These are phyloP conservation scores for Vaccinium vitisidaea DNA, from an alignment of 148 eudicot species.

Conservation along the genomic window DNA sequence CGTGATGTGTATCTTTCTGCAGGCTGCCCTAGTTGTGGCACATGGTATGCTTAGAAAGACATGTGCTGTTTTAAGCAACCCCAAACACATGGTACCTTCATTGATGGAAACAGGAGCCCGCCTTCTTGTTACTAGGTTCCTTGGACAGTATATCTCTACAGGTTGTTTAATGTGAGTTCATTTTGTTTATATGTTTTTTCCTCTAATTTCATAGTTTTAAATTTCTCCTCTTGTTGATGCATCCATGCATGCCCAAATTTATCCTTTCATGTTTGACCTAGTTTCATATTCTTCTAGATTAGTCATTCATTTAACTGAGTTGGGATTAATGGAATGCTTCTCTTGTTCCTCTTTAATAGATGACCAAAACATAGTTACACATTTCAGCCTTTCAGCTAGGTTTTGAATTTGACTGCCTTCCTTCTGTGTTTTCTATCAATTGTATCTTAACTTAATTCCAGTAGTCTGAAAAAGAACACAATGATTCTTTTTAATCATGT, in stretches of 20 bases:
- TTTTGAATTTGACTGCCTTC: too few species aligned
- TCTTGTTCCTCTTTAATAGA: not conserved
- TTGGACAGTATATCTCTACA: slow-evolving; percentile 50
- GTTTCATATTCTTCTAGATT: not conserved
- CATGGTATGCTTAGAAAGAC: slow-evolving; percentile 49
- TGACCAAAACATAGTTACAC: not conserved
- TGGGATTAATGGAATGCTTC: not conserved
- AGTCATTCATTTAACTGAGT: not conserved
- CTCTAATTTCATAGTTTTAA: not conserved
- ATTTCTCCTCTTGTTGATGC: not conserved
- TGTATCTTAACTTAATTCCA: not conserved
- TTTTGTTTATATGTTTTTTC: not conserved
- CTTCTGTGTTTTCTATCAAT: not conserved
- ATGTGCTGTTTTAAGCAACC: slow-evolving; percentile 48
- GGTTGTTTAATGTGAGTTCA: slow-evolving; percentile 79
- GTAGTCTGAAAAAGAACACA: not conserved
- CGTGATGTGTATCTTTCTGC: slow-evolving; percentile 5
- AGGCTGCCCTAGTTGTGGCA: slow-evolving; percentile 85
- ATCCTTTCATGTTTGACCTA: not conserved
- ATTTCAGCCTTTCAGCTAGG: too few species aligned
- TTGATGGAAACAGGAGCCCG: slow-evolving; percentile 72
- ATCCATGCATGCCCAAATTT: not conserved
- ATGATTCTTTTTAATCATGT: not conserved
- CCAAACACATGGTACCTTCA: slow-evolving; percentile 84
- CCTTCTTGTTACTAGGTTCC: slow-evolving; percentile 64